Conservation (phyloP, 2,329 filamentous ascomycete genomes). For the Penicillium sp. region DNA sequence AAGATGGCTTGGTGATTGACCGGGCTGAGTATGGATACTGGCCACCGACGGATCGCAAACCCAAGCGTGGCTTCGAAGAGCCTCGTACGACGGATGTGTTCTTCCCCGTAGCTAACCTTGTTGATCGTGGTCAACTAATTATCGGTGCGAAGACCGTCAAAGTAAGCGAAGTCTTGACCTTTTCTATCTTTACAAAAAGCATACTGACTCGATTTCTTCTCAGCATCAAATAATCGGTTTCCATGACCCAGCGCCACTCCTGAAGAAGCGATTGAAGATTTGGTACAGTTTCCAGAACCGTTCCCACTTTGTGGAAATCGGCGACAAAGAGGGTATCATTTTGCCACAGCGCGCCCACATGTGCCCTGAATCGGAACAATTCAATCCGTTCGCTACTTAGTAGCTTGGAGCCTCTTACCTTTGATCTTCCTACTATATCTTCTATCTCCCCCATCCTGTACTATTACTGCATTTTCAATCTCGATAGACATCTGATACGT, state of each 20-base stretch:
- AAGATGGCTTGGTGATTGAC: constrained; percentile 48
- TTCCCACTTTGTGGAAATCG: constrained; percentile 47
- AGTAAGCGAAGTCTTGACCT: constrained; percentile 31
- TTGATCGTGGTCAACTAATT: constrained; percentile 49
- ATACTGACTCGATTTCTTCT: constrained; percentile 26
- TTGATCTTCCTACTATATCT: background rate
- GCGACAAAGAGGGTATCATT: constrained; percentile 44
- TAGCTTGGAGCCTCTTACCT: background rate
- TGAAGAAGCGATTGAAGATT: constrained; percentile 48
- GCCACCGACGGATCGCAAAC: constrained; percentile 36
- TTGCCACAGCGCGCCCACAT: constrained; percentile 50
- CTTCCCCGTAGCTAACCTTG: constrained; percentile 52
- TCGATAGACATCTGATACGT: constrained; percentile 17
- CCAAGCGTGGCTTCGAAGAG: constrained; percentile 30
- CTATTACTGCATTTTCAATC: constrained; percentile 23
- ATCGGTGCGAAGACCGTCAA: constrained; percentile 45
- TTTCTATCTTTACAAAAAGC: background rate
- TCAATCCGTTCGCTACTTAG: constrained; percentile 4
- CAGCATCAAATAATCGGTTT: constrained; percentile 53
- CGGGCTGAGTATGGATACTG: constrained; percentile 51
- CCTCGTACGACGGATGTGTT: constrained; percentile 48
- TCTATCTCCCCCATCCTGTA: constrained; percentile 21
- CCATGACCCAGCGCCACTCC: constrained; percentile 51
- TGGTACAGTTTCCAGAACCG: constrained; percentile 50
- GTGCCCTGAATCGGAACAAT: constrained; percentile 22